Evolutionary conservation across 495 filamentous ascomycete genomes (phyloP).

Genomic region (Penicillium salamii): DNA sequence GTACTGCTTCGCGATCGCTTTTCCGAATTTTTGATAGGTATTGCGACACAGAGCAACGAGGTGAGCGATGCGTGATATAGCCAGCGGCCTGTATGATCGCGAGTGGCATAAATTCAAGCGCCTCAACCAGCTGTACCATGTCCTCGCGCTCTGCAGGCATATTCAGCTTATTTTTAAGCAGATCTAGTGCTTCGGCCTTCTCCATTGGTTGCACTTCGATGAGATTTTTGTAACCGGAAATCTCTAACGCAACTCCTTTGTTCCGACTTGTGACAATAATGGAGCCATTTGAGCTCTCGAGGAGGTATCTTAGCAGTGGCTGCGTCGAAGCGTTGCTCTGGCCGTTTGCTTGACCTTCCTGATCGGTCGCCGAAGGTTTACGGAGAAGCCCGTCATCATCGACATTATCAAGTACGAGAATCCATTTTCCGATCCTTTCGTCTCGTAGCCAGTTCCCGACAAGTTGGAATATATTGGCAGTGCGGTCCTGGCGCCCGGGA

Average conservation of each 20-base stretch:
- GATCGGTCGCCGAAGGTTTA: neutral
- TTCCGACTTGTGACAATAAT: conserved; percentile 41
- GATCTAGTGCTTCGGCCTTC: conserved; percentile 23
- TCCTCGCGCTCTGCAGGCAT: neutral
- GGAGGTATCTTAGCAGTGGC: neutral
- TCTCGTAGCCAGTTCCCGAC: conserved; percentile 40
- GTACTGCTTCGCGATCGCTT: neutral
- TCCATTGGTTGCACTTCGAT: conserved; percentile 38
- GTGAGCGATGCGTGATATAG: conserved; percentile 36
- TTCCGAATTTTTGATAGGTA: conserved; percentile 36
- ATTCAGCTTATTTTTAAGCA: conserved; percentile 39
- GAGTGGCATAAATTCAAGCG: conserved; percentile 16
- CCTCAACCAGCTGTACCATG: conserved; percentile 23
- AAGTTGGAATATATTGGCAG: conserved; percentile 38
- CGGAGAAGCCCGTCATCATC: conserved; percentile 26
- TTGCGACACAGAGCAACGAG: conserved; percentile 21
- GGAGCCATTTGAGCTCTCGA: neutral
- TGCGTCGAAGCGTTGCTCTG: neutral
- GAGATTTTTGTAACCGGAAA: conserved; percentile 32
- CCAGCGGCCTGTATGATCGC: conserved; percentile 38
- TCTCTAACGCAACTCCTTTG: conserved; percentile 19
- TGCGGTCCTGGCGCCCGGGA: conserved; percentile 31
- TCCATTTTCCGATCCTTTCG: conserved; percentile 17
- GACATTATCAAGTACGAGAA: conserved; percentile 15
- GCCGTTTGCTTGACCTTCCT: neutral